Percentiles rank a stretch among this genome's conserved stretches.
Conservation (phyloP, 768 basidiomycete species). For the Thelephora aurantiotincta region DNA sequence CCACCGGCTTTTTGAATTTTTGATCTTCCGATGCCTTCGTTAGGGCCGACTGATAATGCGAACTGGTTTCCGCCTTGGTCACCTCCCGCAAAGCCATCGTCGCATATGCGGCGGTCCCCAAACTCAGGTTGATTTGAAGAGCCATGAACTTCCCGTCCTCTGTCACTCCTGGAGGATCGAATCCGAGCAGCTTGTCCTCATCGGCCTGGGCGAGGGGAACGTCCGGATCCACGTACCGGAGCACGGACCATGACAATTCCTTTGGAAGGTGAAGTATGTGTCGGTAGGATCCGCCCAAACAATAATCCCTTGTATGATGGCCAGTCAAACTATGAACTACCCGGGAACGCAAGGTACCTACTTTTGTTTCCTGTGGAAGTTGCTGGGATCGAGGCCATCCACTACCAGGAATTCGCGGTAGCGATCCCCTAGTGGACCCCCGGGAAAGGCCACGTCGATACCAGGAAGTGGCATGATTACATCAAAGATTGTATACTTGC, state of each 20-base stretch:
- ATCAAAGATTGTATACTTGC: constrained; percentile 82
- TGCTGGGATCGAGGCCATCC: constrained; percentile 85
- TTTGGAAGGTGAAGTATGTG: constrained; percentile 79
- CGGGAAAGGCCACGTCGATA: constrained; percentile 86
- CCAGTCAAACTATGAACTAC: not conserved
- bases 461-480: constrained; percentile 97
- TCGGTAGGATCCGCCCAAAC: constrained; percentile 85
- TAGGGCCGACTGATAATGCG: constrained; percentile 74
- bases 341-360: constrained; percentile 15
- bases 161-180: constrained; percentile 52
- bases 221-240: constrained; percentile 89
- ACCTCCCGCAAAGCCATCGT: constrained; percentile 96
- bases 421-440: constrained; percentile 71
- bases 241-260: constrained; percentile 65
- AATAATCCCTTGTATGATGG: constrained; percentile 64
- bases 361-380: constrained; percentile 86
- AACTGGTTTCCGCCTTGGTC: constrained; percentile 90
- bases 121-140: constrained; percentile 69
- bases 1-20: constrained; percentile 48
- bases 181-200: constrained; percentile 80
- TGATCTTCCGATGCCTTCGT: constrained; percentile 75
- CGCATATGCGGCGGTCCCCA: constrained; percentile 89
- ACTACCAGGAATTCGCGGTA: constrained; percentile 69
- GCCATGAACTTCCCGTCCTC: constrained; percentile 79
- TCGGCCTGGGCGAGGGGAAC: constrained; percentile 87